Evolutionary conservation across 2,329 filamentous ascomycete genomes (phyloP), one percentile per base, ranked within the genome.

Genomic region (Parastagonospora nodorum): DNA sequence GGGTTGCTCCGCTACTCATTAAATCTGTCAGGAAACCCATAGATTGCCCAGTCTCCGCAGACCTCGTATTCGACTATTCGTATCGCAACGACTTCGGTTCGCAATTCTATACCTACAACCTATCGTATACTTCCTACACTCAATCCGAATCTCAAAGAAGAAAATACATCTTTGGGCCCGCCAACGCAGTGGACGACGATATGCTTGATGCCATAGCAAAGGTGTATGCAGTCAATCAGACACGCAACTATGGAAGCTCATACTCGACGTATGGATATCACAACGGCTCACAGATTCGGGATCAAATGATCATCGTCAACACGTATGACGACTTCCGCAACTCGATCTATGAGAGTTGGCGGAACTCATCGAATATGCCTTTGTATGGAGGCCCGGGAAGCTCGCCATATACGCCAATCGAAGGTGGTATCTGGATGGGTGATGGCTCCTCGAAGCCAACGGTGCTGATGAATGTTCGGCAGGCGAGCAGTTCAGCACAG

Each of bases 1-100:
- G 86, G 0, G 75, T 96, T 15, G 88, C 90, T 0, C 88, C 86
- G 8, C 77, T 93, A 2, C 90, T 92, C 59, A 77, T 96, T 12
- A 80, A 81, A 38, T 74, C 76, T 45, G 84, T 85, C 59, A 62
- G 69, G 2, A 77, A 75, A 78, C 4, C 79, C 74, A 5, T 75
- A 73, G 16, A 78, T 24, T 70, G 75, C 66, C 43, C 61, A 30
- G 16, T 55, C 42, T 40, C 62, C 58, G 48, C 63, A n/a, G 53
- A 64, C 36, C 45, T 63, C 16, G 24, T 64, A 24, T 46, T 46
- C 32, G 53, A 62, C 45, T 55, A 44, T 27, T 15, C 24, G 1
- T 57, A 42, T 33, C 51, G 59, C 15, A 35, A 37, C 11, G 58
- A 64, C 37, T 58, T 66, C 35, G 48, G 45, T 2, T 30, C 19